A percentile compares a stretch with the other conserved stretches of the same genome.
These are phyloP conservation scores for Calonectria multiphialidica DNA, from an alignment of 2,329 filamentous ascomycete species.

Conservation along the genomic window DNA sequence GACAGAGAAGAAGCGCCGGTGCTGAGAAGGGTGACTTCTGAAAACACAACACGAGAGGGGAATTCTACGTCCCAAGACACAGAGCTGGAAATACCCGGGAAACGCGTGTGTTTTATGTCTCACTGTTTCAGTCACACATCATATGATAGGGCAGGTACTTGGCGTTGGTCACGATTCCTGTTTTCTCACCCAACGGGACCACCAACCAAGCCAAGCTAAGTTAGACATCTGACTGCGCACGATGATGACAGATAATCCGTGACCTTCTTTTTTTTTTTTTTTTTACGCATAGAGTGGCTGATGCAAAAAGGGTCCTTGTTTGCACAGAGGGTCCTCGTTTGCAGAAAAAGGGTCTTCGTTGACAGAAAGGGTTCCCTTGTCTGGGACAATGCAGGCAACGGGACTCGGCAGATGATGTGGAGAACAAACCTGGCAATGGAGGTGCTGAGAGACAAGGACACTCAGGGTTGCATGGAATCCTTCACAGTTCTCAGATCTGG, in stretches of 20 bases:
- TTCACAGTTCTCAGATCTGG: not conserved
- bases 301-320: not conserved
- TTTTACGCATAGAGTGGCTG: not conserved
- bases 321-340: not conserved
- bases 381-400: not conserved
- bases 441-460: not conserved
- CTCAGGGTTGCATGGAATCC: not conserved
- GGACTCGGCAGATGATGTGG: not conserved
- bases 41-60: not conserved
- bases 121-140: not conserved
- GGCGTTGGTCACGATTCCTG: not conserved
- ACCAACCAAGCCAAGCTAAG: not conserved
- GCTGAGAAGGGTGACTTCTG: not conserved
- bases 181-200: not conserved
- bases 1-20: too few species aligned
- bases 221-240: not conserved
- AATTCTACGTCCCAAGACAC: not conserved
- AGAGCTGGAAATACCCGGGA: not conserved
- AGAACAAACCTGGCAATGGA: not conserved
- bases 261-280: too few species aligned
- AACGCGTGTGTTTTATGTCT: not conserved
- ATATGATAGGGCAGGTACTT: not conserved
- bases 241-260: not conserved
- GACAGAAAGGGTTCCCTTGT: conserved; percentile 1
- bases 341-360: not conserved